Evolutionary conservation across 2,329 filamentous ascomycete species (phyloP), one percentile per base, ranked within the genome.

Genomic region (Knufia fluminis): DNA sequence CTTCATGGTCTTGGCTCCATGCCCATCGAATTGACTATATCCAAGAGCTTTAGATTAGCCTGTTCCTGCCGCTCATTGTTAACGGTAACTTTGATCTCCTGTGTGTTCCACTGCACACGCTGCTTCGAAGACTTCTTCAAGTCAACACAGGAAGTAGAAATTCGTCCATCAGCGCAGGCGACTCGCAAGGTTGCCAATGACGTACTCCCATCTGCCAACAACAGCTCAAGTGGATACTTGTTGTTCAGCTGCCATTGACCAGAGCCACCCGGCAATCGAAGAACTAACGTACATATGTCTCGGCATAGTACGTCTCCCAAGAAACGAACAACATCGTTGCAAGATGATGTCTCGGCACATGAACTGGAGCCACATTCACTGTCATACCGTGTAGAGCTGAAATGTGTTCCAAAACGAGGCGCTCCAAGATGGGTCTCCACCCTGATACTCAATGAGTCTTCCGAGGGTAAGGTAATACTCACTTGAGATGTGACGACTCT

Each of bases 341-440:
- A 4, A 28, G 45, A 48, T 16, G 35, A 48, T 23, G 45, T 48
- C 17, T 38, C 28, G 28, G 19, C 23, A 12, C 22, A 31, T 3
- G 22, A 38, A 8, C 32, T 19, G 24, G 33, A 8, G 14, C 33
- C 45, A 17, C 45, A 39, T 9, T 22, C n/a, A 31, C 35, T 20
- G 3, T 38, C 6, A 14, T 48, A 48, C 20, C 9, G 19, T 16
- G 22, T 39, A 16, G 45, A 19, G 23, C n/a, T 26, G 23, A 54
- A 59, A 32, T 50, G 48, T 31, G 52, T 54, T 14, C 57, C 57
- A 42, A 54, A 54, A 9, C 55, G 44, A 32, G 57, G 54, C 14
- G 54, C 49, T 12, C 51, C 54, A 16, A 59, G 50, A 20, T 52
- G 54, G 12, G 55, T 57, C 12, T 52, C 52, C 3, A 55, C 38